These are phyloP conservation scores for Thelonectria blattea DNA, from an alignment of 2,329 filamentous ascomycete species.

Conservation along the genomic window DNA sequence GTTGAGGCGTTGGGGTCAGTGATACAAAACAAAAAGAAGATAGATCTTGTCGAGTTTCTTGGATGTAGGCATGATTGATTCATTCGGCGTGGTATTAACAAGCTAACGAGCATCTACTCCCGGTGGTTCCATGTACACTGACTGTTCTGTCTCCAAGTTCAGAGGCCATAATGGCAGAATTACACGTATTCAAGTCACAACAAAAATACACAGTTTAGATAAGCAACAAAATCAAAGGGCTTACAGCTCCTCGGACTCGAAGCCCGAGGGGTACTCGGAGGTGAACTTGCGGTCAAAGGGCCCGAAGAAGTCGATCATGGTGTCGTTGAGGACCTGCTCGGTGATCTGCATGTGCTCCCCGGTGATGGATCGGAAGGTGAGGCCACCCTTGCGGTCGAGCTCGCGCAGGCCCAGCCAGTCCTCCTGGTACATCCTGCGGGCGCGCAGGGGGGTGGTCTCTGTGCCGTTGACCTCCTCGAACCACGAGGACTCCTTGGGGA, in stretches of 20 bases:
- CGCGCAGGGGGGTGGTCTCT: slow-evolving; percentile 69
- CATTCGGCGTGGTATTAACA: slow-evolving; percentile 30
- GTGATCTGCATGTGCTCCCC: slow-evolving; percentile 85
- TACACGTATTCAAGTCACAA: slow-evolving; percentile 12
- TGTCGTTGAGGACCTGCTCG: slow-evolving; percentile 67
- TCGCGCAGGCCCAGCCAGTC: slow-evolving; percentile 89
- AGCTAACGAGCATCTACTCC: slow-evolving; percentile 8
- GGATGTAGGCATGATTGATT: slow-evolving; percentile 20
- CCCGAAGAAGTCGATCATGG: slow-evolving; percentile 73
- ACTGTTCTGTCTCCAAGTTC: slow-evolving; percentile 4
- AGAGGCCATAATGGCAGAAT: slow-evolving; percentile 14
- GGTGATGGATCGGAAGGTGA: slow-evolving; percentile 75
- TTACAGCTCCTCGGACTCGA: slow-evolving; percentile 48
- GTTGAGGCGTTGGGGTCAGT: slow-evolving; percentile 40
- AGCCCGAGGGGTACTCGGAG: slow-evolving; percentile 28
- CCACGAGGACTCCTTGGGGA: slow-evolving; percentile 91
- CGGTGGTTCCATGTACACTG: slow-evolving; percentile 18
- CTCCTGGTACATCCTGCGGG: slow-evolving; percentile 78
- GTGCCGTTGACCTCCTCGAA: slow-evolving; percentile 85
- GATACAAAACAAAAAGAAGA: slow-evolving; percentile 33
- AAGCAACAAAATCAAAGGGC: neutral
- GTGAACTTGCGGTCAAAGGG: slow-evolving; percentile 50
- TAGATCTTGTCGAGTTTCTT: slow-evolving; percentile 30
- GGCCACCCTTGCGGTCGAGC: slow-evolving; percentile 78
- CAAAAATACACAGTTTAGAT: slow-evolving; percentile 15